These are phyloP conservation scores for Schwanniomyces yamadae DNA, from an alignment of 805 yeast genomes.

Conservation along the genomic window DNA sequence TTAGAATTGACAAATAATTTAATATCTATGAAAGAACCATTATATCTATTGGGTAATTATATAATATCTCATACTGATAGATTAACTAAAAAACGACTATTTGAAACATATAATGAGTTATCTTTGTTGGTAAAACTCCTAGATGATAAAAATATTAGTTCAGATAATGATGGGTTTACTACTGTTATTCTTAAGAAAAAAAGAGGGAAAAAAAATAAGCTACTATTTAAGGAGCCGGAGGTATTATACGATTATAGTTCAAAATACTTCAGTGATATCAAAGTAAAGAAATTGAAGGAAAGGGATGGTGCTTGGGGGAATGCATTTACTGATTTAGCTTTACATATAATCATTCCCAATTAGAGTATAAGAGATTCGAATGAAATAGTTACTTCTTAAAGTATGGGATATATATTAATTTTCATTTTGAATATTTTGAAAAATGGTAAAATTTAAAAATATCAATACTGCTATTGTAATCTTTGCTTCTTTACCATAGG, in stretches of 20 bases:
- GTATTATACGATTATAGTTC: conserved; percentile 29
- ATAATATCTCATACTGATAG: conserved; percentile 54
- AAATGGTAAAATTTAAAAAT: too few relatives aligned
- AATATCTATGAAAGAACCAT: conserved; percentile 32
- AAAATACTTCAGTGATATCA: conserved; percentile 29
- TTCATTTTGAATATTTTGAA: too few relatives aligned
- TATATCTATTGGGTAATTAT: conserved; percentile 51
- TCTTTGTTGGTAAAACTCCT: conserved; percentile 35
- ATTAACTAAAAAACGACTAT: conserved; percentile 41
- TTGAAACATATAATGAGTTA: conserved; percentile 42
- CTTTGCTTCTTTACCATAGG: conserved; percentile 22
- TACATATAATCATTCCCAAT: conserved; percentile 26
- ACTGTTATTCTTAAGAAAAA: conserved; percentile 15
- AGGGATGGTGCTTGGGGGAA: conserved; percentile 46
- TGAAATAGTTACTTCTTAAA: too few relatives aligned
- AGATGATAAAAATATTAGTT: conserved; percentile 8
- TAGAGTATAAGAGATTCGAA: too few relatives aligned
- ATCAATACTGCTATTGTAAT: too few relatives aligned
- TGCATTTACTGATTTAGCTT: conserved; percentile 53
- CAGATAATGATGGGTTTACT: conserved; percentile 19
- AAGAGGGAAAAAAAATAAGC: conserved; percentile 20
- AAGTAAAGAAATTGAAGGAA: conserved; percentile 17
- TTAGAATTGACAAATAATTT: conserved; percentile 48
- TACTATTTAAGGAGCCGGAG: conserved; percentile 27
- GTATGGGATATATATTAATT: too few relatives aligned